Conservation (phyloP, 805 yeast species). For the baker's yeast (Saccharomyces cerevisiae) region DNA sequence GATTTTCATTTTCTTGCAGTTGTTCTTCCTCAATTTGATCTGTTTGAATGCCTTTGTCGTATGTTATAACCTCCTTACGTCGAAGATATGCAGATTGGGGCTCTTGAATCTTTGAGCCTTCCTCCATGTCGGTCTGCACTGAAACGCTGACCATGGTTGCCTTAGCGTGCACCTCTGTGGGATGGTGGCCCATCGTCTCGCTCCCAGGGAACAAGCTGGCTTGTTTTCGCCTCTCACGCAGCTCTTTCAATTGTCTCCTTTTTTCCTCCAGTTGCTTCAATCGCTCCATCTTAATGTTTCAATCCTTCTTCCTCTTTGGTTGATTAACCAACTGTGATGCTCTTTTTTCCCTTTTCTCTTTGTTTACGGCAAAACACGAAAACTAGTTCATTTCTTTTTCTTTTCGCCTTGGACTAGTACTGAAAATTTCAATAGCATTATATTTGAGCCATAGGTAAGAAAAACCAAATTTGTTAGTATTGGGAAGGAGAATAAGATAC, state of each 20-base stretch:
- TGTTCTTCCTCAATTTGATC: slow-evolving; percentile 1
- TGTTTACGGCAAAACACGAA: slow-evolving; percentile 3
- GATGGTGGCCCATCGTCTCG: slow-evolving; percentile 15
- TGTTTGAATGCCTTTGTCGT: slow-evolving; percentile 22
- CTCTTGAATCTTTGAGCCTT: neutral
- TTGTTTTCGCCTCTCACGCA: slow-evolving; percentile 39
- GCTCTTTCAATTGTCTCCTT: slow-evolving; percentile 41
- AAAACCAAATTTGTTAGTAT: neutral
- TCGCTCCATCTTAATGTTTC: slow-evolving; percentile 20
- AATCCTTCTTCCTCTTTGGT: neutral
- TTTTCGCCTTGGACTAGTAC: slow-evolving; percentile 7
- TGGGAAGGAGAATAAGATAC: neutral
- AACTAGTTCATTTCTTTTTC: neutral
- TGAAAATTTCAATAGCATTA: slow-evolving; percentile 2
- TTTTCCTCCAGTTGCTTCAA: slow-evolving; percentile 45
- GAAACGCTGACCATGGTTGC: slow-evolving; percentile 11
- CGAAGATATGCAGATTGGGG: neutral
- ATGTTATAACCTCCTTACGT: slow-evolving; percentile 10
- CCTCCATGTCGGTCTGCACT: slow-evolving; percentile 17
- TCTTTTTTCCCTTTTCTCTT: neutral
- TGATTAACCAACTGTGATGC: neutral
- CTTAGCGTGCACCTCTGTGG: neutral
- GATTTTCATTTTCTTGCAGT: neutral
- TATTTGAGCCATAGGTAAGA: slow-evolving; percentile 19
- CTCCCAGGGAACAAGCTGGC: neutral